Base-by-base conservation (phyloP, 306 rosid genomes). In the Dryas drummondii region DNA sequence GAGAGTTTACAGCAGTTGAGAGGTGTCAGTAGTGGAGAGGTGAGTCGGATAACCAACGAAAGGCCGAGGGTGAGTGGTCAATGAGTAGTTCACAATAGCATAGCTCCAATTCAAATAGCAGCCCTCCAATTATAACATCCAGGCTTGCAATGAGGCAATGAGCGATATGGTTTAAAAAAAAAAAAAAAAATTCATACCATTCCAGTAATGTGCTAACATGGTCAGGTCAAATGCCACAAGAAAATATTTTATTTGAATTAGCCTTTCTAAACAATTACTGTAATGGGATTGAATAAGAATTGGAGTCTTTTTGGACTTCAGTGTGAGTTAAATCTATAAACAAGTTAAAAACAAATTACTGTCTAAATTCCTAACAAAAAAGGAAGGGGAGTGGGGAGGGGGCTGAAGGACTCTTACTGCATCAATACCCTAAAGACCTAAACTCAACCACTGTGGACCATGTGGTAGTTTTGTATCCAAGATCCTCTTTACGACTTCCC, bases 401-500 rank as follows among this genome's bases (percentile, higher is more conserved):
- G 37, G 76, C 62, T 68, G 69, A 32, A 61, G 42, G 75, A 73
- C 74, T 12, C 73, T 12, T 53, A 47, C 55, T 75, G 71, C 59
- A 73, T 78, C 51, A 64, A 76, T 59, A 4, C 62, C 73, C 92
- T 90, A 86, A 58, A 89, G 91, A 44, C 86, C 88, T 76, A 90
- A 87, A 60, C 86, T 71, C 84, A 87, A 80, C 93, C 97, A 90
- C 26, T 79, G 81, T 32, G 37, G 37, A 32, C 37, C 37, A 32
- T 32, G 37, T 42, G 66, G 45, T 32, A 78, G 69, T 83, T 55
- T 85, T 22, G 84, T 51, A 61, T 89, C 94, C 82, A 86, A 79
- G 73, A 92, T 71, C 82, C 74, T 89, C 87, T 86, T 85, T 84
- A 90, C 96, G 71, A 89, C 91, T 3, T 84, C 88, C 56, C 79